Evolutionary conservation across 495 filamentous ascomycete genomes (phyloP).

Genomic region (Sordaria brevicollis): DNA sequence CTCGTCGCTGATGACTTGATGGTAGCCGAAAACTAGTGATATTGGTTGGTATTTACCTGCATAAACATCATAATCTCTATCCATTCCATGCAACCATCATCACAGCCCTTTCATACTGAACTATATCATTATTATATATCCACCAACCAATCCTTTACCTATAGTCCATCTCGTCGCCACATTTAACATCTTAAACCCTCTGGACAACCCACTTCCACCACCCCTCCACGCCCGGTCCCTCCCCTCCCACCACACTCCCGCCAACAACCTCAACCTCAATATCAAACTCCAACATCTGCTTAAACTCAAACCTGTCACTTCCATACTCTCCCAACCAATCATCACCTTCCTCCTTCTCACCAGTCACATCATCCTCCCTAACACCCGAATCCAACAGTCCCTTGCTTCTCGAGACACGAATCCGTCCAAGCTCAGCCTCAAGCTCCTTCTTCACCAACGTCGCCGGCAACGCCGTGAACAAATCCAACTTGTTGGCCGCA

Average conservation of each 20-base stretch:
- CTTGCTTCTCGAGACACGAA: constrained; percentile 67
- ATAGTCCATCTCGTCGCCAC: neutral
- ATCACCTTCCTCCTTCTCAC: constrained; percentile 51
- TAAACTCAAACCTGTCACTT: constrained; percentile 66
- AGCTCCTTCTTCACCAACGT: constrained; percentile 62
- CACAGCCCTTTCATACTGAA: neutral
- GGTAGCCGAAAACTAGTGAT: no score
- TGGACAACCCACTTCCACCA: constrained; percentile 82
- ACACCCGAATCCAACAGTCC: constrained; percentile 70
- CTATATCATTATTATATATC: neutral
- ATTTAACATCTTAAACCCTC: constrained; percentile 9
- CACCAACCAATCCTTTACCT: neutral
- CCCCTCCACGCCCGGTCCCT: constrained; percentile 56
- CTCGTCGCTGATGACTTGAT: no score
- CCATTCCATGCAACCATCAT: neutral
- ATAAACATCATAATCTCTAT: neutral
- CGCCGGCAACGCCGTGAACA: constrained; percentile 86
- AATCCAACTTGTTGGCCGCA: constrained; percentile 88
- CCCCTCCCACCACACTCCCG: constrained; percentile 59
- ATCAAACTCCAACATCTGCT: constrained; percentile 70
- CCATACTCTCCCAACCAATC: constrained; percentile 75
- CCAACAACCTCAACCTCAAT: constrained; percentile 69
- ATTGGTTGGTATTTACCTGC: neutral
- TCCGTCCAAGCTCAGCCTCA: constrained; percentile 72
- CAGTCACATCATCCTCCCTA: constrained; percentile 42